Conservation (phyloP, 2,329 filamentous ascomycete species). For the Alternaria atra region DNA sequence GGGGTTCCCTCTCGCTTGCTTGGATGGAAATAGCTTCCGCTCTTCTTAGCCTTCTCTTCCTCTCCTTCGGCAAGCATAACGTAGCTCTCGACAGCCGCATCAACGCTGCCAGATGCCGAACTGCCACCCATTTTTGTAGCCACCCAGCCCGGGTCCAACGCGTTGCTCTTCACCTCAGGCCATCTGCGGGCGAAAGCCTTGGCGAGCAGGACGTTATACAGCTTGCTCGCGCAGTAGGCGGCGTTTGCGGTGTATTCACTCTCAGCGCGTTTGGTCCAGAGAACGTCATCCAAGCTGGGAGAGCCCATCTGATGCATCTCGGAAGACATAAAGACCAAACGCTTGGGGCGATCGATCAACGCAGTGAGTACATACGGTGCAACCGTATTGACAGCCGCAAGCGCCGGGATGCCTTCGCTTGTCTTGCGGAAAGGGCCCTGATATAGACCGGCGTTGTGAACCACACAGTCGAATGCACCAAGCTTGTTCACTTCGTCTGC, state of each 20-base stretch:
- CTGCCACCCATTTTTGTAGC: slow-evolving; percentile 64
- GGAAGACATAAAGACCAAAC: slow-evolving; percentile 63
- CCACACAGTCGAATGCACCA: slow-evolving; percentile 63
- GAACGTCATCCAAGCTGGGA: slow-evolving; percentile 52
- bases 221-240: slow-evolving; percentile 65
- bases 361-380: slow-evolving; percentile 66
- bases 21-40: slow-evolving; percentile 53
- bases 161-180: slow-evolving; percentile 57
- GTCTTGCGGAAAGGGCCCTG: slow-evolving; percentile 56
- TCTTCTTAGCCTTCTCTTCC: slow-evolving; percentile 35
- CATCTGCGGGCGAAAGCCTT: slow-evolving; percentile 62
- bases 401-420: slow-evolving; percentile 57
- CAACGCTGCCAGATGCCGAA: slow-evolving; percentile 58
- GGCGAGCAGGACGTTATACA: slow-evolving; percentile 65
- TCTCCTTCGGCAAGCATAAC: slow-evolving; percentile 59
- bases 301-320: slow-evolving; percentile 62
- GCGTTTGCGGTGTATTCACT: slow-evolving; percentile 45
- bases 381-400: slow-evolving; percentile 66
- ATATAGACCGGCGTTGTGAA: slow-evolving; percentile 67
- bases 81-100: slow-evolving; percentile 59
- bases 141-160: slow-evolving; percentile 64
- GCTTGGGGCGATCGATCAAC: slow-evolving; percentile 59
- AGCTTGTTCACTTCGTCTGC: slow-evolving; percentile 61
- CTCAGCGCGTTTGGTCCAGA: slow-evolving; percentile 50
- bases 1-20: slow-evolving; percentile 39